These are phyloP conservation scores for Blastobotrys americana DNA, from an alignment of 805 yeast species.

Conservation along the genomic window DNA sequence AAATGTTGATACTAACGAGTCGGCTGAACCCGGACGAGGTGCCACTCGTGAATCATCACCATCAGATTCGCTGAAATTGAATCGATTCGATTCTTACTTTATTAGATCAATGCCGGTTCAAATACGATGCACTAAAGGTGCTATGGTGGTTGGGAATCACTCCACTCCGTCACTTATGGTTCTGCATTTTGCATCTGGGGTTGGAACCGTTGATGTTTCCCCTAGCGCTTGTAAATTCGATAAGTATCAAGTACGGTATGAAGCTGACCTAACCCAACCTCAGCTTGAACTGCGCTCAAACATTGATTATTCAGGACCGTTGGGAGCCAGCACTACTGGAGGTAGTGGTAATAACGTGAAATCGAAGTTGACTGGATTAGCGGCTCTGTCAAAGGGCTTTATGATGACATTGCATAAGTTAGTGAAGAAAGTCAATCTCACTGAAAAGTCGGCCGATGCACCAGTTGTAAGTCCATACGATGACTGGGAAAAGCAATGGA, in stretches of 20 bases:
- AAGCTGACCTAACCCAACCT: constrained; percentile 44
- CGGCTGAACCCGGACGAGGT: neutral
- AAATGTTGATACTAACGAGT: neutral
- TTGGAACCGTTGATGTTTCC: constrained; percentile 52
- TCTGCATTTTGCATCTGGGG: constrained; percentile 47
- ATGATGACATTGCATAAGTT: neutral
- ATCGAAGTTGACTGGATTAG: neutral
- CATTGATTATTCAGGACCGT: constrained; percentile 45
- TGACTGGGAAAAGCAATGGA: constrained; percentile 43
- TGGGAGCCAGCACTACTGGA: neutral
- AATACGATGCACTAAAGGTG: constrained; percentile 53
- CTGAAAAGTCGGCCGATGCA: neutral
- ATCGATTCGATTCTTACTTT: constrained; percentile 9
- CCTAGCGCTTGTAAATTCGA: constrained; percentile 49
- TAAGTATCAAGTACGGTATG: constrained; percentile 41
- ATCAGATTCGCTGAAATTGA: neutral
- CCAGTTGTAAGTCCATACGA: neutral
- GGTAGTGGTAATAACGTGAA: neutral
- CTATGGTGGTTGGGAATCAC: constrained; percentile 72
- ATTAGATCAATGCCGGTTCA: constrained; percentile 51
- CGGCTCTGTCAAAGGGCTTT: neutral
- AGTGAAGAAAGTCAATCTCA: too few relatives aligned
- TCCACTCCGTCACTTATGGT: constrained; percentile 68
- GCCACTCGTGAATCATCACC: neutral
- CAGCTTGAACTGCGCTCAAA: constrained; percentile 63